Conservation (phyloP, 768 basidiomycete species). For the Hirschioporus abietinus region DNA sequence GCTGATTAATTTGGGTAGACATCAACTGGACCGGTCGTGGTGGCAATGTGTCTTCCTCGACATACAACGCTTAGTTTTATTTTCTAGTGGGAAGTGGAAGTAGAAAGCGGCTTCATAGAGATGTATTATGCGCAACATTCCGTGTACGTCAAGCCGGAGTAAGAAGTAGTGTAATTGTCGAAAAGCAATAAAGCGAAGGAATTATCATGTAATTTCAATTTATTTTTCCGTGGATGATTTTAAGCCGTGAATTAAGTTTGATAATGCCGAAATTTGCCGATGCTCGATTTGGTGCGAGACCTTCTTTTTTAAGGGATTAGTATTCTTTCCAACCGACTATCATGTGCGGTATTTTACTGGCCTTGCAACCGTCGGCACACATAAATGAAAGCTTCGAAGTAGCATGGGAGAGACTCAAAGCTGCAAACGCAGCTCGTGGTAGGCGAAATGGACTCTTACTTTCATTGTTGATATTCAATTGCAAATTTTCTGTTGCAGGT, state of each 20-base stretch:
- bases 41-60: conserved; percentile 86
- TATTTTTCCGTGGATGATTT: conserved; percentile 15
- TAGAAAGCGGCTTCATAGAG: conserved; percentile 3
- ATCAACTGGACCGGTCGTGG: conserved; percentile 99
- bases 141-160: neutral
- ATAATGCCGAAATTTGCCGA: neutral
- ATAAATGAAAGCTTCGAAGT: conserved; percentile 17
- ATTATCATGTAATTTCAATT: neutral
- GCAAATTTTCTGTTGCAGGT: conserved; percentile 33
- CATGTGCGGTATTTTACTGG: conserved; percentile 74
- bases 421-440: conserved; percentile 59
- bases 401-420: conserved; percentile 32
- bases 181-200: neutral
- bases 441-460: conserved; percentile 10
- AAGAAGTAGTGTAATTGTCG: conserved; percentile 1
- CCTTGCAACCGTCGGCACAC: conserved; percentile 23
- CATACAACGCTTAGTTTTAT: conserved; percentile 62
- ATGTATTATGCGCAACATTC: neutral
- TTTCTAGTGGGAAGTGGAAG: neutral
- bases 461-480: neutral
- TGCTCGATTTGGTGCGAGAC: conserved; percentile 1
- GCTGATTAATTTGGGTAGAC: conserved; percentile 42
- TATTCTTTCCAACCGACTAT: conserved; percentile 4
- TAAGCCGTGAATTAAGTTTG: neutral
- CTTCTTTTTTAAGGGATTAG: neutral